Base-by-base conservation (phyloP, 305 asterid species). In the Fraxinus albicans region DNA sequence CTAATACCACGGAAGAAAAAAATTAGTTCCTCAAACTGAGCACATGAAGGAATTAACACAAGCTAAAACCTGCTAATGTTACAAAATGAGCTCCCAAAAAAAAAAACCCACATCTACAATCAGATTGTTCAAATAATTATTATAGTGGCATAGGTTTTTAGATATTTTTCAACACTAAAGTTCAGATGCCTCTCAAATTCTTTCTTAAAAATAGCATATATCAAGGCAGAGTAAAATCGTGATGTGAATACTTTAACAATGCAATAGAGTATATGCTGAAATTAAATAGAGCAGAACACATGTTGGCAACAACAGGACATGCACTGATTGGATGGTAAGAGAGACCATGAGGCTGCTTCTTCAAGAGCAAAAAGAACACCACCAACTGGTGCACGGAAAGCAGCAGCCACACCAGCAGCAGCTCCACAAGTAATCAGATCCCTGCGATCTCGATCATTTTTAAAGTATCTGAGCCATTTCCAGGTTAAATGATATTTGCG, bases 361-460 rank as follows among this genome's bases (percentile, higher is more conserved):
- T 95, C 99, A 76, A 95, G 97, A 76, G 99, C 98, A 83, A 96
- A 95, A 84, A 96, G 98, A 65, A 96, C 99, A 47, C 99, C 99
- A 76, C 99, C 99, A 82, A 94, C 98, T 72, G 99, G 99, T 83
- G 99, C 98, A 58, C 99, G 99, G 81, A 96, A 96, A 86, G 99
- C 99, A 82, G 97, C 97, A 70, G 99, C 98, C 53, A 96, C 99
- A 87, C 99, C 99, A 88, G 99, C 99, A 84, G 98, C 99, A 34
- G 99, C 97, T 50, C 99, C 99, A 88, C 98, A 96, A 60, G 99
- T 95, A 86, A 95, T 94, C 90, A 95, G 88, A 86, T 95, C 99
- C 91, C 99, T 90, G 76, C 99, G 91, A 80, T 94, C 98, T 65
- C 97, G 87, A 60, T 94, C 98, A 82, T 94, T 94, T 85, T 94